Base-by-base conservation (phyloP, 805 yeast species). In the Maudiozyma turicensis region DNA sequence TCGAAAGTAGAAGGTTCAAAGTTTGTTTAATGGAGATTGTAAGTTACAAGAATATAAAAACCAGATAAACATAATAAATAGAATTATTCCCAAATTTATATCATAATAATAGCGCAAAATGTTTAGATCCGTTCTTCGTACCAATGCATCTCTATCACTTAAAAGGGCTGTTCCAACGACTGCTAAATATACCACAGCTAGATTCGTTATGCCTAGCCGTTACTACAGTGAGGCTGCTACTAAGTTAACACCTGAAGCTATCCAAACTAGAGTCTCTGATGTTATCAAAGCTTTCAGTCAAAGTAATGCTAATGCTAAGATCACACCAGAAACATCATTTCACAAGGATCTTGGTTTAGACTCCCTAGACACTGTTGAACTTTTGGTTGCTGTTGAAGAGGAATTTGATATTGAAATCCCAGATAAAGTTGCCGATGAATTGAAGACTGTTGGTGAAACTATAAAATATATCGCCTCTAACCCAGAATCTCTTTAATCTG, bases 331-430 rank as follows among this genome's bases (percentile, higher is more conserved):
- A 42, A 72, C 81, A 38, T 66, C 73, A 47, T 78, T 76, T 66
- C 73, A 75, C 54, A 76, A 74, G 57, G 82, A 76, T 59, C 70
- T 77, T 63, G 79, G 77, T 14, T 68, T 77, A 65, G 99, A 91
- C 70, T 86, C 96, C 8, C 77, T 91, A 57, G 99, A 91, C 64
- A 85, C 93, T 54, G 96, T 91, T 54, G 99, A 91, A 73, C 90
- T 93, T 49, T 77, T 93, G 60, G 95, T 93, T 69, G 96, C 96
- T 50, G 83, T 91, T 63, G 99, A 91, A 75, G 96, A 90, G 75
- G 90, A 83, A 67, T 83, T 83, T 56, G 88, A 86, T 61, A 78
- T 87, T 64, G 86, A 84, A 66, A 80, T 86, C 64, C 88, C 95
- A 37, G 96, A 88, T 72, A 82, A 85, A 67, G 86, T 87, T 59